phyloP scores from a whole-genome alignment of 371 early-diverging fungal species.

The Mortierella sp. region DNA sequence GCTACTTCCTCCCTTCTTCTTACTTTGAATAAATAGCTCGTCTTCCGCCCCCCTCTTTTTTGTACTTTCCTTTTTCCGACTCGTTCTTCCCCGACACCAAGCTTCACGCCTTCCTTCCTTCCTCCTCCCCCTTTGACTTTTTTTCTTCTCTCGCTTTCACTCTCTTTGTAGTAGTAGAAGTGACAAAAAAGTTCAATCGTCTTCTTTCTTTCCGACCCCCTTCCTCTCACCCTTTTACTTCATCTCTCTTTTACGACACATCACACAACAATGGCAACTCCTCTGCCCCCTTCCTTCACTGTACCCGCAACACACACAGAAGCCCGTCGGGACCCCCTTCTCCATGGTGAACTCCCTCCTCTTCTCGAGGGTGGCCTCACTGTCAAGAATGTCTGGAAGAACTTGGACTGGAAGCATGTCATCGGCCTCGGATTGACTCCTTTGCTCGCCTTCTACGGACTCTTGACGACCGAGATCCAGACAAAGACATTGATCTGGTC shows the following conservation, averaged over 20 bases:
- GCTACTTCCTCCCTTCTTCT: not conserved
- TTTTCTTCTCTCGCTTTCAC: not conserved
- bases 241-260: not conserved
- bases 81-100: not conserved
- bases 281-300: conserved; percentile 24
- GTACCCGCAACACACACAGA: conserved; percentile 24
- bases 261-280: conserved; percentile 19
- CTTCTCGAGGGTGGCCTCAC: conserved; percentile 66
- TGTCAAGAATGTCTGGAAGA: conserved; percentile 61
- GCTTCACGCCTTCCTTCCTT: not conserved
- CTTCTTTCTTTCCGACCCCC: not conserved
- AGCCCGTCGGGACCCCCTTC: conserved; percentile 21
- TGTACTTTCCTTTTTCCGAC: not conserved
- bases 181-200: not conserved
- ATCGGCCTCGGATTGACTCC: conserved; percentile 80
- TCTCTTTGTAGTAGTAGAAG: not conserved
- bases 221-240: not conserved
- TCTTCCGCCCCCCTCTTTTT: not conserved
- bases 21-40: not conserved
- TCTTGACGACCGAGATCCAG: conserved; percentile 74
- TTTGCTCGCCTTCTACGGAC: conserved; percentile 82
- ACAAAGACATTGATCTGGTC: conserved; percentile 80
- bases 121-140: not conserved
- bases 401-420: conserved; percentile 87
- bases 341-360: conserved; percentile 51